Base-by-base conservation (phyloP, 768 basidiomycete genomes). In the Hygrophoropsis aurantiaca region DNA sequence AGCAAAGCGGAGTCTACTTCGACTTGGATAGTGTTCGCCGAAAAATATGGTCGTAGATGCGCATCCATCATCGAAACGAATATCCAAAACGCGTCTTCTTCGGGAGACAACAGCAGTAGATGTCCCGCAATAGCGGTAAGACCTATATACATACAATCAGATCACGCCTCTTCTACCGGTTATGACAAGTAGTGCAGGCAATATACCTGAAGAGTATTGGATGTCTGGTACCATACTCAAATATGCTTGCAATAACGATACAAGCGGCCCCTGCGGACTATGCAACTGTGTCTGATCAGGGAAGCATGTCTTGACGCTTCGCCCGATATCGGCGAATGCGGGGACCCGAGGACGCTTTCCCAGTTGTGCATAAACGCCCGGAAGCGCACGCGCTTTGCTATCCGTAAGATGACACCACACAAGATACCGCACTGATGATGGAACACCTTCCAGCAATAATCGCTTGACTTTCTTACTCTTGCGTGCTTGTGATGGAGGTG, bases 1-100 rank as follows among this genome's bases (percentile, higher is more conserved):
- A 91, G 89, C 36, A 93, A 62, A 3, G 79, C 72, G 0, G 87
- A 78, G 49, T 92, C 90, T 7, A 92, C 83, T 53, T 90, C 89
- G 46, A 90, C 68, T 60, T 89, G 87, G 2, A 74, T 71, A 2
- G 74, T 68, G 41, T 67, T 75, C 3, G 74, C 58, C 30, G 84
- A 79, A 59, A 90, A 93, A 62, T 90, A 90, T 0, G 83, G 72
- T 1, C 90, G 84, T n/a, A 91, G 70, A 53, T 90, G 83, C 1
- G 79, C 77, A 54, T 92, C 88, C 90, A 93, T 93, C 53, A 92
- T 68, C 3, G 88, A 89, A 1, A 88, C 76, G 59, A 92, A 91
- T 16, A 87, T 91, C 90, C 90, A 93, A 62, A 93, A 93, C 0
- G 87, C 90, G 53, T 93, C 90, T 60, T 93, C 90, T 52, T 93